Conservation (phyloP, 208 protist genomes). For the Leishmania guyanensis region DNA sequence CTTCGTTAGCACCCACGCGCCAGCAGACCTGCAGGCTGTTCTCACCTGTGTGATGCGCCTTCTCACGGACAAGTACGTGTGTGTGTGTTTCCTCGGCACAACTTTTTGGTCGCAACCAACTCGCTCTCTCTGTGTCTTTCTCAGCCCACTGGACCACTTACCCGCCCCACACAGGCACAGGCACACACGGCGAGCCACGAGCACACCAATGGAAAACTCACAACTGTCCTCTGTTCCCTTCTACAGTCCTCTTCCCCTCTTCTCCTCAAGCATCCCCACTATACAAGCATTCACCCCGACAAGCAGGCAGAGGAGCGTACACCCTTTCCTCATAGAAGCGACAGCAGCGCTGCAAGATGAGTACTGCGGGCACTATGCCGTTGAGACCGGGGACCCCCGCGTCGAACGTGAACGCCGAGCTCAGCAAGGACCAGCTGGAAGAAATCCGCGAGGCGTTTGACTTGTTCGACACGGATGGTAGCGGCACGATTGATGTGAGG, state of each 20-base stretch:
- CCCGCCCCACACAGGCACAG: neutral
- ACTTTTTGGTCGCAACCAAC: neutral
- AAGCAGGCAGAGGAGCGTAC: conserved; percentile 11
- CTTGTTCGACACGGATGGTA: conserved; percentile 96
- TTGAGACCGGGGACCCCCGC: conserved; percentile 4
- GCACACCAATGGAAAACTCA: neutral
- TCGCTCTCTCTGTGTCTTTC: neutral
- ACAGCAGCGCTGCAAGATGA: conserved; percentile 1
- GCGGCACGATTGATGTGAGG: conserved; percentile 92
- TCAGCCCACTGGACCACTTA: neutral
- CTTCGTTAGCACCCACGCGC: neutral
- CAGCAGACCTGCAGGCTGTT: neutral
- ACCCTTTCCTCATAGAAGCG: neutral
- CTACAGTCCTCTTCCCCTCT: neutral
- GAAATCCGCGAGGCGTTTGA: conserved; percentile 97
- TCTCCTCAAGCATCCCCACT: neutral
- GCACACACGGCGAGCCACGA: neutral
- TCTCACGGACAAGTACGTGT: neutral
- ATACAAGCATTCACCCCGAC: neutral
- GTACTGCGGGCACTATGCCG: neutral
- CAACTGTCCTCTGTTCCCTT: neutral
- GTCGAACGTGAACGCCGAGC: conserved; percentile 28
- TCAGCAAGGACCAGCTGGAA: conserved; percentile 86
- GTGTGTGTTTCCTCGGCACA: neutral
- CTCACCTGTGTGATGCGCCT: neutral